Conservation (phyloP, 345 rosid species). For the Gossypium herbaceum region DNA sequence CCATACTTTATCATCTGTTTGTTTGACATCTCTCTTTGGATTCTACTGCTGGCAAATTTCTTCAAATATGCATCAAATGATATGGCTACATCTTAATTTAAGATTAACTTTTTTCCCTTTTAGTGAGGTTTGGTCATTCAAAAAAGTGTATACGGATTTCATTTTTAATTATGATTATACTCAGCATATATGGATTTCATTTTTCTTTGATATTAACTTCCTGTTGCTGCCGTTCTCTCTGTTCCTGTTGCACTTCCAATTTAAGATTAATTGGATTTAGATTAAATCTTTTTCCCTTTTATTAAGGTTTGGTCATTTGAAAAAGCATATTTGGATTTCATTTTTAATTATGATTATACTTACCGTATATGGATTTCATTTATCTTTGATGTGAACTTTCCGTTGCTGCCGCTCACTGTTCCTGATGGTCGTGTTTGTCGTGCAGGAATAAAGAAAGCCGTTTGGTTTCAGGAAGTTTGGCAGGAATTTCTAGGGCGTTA, state of each 20-base stretch:
- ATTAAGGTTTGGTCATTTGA: too few species aligned
- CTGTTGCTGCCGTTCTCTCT: slow-evolving; percentile 17
- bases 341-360: too few species aligned
- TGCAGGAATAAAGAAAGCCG: slow-evolving; percentile 62
- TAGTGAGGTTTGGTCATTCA: not conserved
- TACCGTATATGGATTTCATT: too few species aligned
- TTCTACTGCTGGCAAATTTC: not conserved
- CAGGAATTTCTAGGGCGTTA: slow-evolving; percentile 76
- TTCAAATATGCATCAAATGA: not conserved
- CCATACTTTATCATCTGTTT: not conserved
- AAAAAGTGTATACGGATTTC: not conserved
- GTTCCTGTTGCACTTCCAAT: slow-evolving; percentile 37
- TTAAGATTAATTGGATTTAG: not conserved
- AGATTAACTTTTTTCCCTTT: not conserved
- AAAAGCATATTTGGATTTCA: too few species aligned
- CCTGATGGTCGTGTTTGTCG: slow-evolving; percentile 76
- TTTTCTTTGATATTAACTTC: too few species aligned
- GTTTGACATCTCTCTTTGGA: not conserved
- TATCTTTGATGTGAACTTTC: slow-evolving; percentile 42
- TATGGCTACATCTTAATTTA: not conserved
- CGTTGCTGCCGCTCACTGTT: slow-evolving; percentile 55
- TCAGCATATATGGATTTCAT: not conserved
- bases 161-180: not conserved
- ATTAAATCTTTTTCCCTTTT: too few species aligned
- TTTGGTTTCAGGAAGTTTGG: slow-evolving; percentile 86